Base-by-base conservation (phyloP, 441 rosid species). In the Populus hybrid region DNA sequence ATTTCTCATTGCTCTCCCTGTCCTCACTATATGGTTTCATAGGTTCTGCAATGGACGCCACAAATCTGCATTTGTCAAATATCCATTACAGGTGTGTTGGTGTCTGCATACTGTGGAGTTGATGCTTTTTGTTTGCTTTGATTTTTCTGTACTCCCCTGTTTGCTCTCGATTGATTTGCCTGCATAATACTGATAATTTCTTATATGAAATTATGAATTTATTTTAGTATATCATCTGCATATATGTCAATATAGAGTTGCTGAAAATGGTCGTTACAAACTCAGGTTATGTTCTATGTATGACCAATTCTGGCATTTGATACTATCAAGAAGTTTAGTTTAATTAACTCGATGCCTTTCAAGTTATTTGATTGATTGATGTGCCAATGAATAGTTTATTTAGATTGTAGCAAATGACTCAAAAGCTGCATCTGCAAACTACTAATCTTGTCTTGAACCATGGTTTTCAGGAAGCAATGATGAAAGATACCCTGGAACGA, bases 401-500 rank as follows among this genome's bases (percentile, higher is more conserved):
- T 14, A 46, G 57, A 21, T 23, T 3, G 4, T 5, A 9, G 28
- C 28, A 23, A 63, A 63, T 63, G 1, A 63, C 66, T 63, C 66
- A 23, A 63, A 63, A 63, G 28, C 6, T 59, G 14, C 50, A 16
- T n/a, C 28, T 59, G 14, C 50, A 16, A 11, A 50, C 64, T 36
- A 30, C 24, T 42, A 57, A 30, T 6, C 3, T 42, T n/a, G 26
- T n/a, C 57, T n/a, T 26, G 59, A 9, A 21, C 28, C 59, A 14
- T 69, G 69, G 36, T 8, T 85, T 86, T 79, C 88, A 93, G 99
- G 99, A 95, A 79, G 99, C 99, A 46, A 90, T 86, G 98, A 92
- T 88, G 95, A 95, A 92, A 80, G 99, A 95, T 77, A 94, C 97
- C 0, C 81, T 94, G 73, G 98, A 96, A 74, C 90, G 83, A 3